Evolutionary conservation across 2,329 filamentous ascomycete species (phyloP), one percentile per base, ranked within the genome.

Genomic region (Monilinia aucupariae): DNA sequence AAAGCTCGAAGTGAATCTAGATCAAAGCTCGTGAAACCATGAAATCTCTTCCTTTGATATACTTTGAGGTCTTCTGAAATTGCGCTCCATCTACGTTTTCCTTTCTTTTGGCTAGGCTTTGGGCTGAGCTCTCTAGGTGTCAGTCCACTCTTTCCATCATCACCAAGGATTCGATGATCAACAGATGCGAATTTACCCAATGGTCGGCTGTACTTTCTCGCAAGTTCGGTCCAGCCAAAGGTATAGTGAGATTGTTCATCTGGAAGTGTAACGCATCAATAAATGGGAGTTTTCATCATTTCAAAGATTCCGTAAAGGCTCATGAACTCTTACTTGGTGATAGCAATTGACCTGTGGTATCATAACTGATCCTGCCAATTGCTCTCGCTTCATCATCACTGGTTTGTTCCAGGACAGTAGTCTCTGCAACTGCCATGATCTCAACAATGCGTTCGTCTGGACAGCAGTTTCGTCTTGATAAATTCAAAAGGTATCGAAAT

Each of bases 331-430:
- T 27, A 60, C 47, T 39, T 22, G 48, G 47, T n/a, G 47, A n/a
- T 60, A 60, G 25, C 12, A 60, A 51, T 51, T 60, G 56, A 13
- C 56, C 56, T n/a, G 56, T 60, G 7, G 47, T 60, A 43, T 60
- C 56, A 41, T 60, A 60, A 7, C 9, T 43, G 9, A 60, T n/a
- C 22, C 20, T 50, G 6, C 47, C 56, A 51, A 22, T 60, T 30
- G 20, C 4, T 12, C 45, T 49, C 34, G 55, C 55, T 17, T 48
- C 27, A 20, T 37, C 27, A 48, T 59, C 15, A 25, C 25, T 4
- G 10, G n/a, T 2, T n/a, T 22, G 9, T 25, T 13, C n/a, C 45
- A 25, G n/a, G 8, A 6, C 3, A 1, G 1, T 7, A 54, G 22
- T 9, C 34, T 27, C 8, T 30, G 8, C 8, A 9, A 12, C 22